Conservation (phyloP, 306 rosid species). For the Castanospermum australe region DNA sequence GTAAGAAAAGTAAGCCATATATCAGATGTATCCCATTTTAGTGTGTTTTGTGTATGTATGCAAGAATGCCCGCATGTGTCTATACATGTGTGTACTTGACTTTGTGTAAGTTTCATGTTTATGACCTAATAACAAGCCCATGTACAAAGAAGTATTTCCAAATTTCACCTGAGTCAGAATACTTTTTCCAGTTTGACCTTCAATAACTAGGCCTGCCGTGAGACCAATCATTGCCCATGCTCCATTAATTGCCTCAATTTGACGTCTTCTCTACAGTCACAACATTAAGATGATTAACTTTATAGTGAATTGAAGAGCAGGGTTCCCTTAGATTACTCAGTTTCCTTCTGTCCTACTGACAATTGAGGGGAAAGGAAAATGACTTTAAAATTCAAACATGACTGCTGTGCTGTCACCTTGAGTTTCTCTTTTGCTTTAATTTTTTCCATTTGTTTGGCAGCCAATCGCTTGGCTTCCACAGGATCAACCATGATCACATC, state of each 20-base stretch:
- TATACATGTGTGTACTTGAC: background rate
- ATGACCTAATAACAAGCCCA: background rate
- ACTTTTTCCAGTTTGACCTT: slow-evolving; percentile 80
- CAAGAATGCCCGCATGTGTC: background rate
- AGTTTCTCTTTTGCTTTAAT: slow-evolving; percentile 76
- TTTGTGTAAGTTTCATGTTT: background rate
- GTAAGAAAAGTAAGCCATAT: slow-evolving; percentile 2
- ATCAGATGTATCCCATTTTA: background rate
- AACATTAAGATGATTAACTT: slow-evolving; percentile 28
- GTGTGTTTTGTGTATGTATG: slow-evolving; percentile 6
- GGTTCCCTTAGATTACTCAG: slow-evolving; percentile 11
- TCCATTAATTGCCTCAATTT: slow-evolving; percentile 90
- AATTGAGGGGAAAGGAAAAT: slow-evolving; percentile 11
- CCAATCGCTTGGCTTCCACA: slow-evolving; percentile 87
- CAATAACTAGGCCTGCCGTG: slow-evolving; percentile 77
- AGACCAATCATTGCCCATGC: slow-evolving; percentile 99
- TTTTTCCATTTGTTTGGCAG: slow-evolving; percentile 82
- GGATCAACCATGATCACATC: slow-evolving; percentile 94
- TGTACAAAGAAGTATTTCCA: background rate
- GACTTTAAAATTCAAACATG: background rate
- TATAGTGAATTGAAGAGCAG: slow-evolving; percentile 11
- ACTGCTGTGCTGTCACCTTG: slow-evolving; percentile 48
- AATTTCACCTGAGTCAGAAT: slow-evolving; percentile 71
- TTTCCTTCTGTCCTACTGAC: slow-evolving; percentile 7
- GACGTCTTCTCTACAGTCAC: slow-evolving; percentile 68